phyloP scores from a whole-genome alignment of 1,284 basidiomycete species.

The Ganoderma lingzhi region DNA sequence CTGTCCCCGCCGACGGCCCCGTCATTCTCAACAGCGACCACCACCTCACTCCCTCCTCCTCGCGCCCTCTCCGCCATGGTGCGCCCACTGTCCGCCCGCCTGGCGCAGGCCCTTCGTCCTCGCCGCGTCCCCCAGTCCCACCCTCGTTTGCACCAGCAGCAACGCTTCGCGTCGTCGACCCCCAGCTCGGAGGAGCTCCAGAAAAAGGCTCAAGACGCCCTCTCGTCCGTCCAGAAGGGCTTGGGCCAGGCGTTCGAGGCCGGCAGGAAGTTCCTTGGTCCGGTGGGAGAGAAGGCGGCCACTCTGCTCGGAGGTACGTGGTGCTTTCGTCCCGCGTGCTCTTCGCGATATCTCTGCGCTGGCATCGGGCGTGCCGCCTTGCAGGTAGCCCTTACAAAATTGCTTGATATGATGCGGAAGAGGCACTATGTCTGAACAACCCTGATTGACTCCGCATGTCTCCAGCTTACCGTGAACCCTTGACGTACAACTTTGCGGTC shows the following conservation, averaged over 20 bases:
- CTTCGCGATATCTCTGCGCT: neutral
- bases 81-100: conserved; percentile 38
- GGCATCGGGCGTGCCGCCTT: neutral
- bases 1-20: conserved; percentile 30
- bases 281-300: conserved; percentile 66
- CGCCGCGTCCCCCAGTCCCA: conserved; percentile 36
- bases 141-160: conserved; percentile 30
- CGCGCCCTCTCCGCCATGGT: conserved; percentile 37
- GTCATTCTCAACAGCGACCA: conserved; percentile 36
- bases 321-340: conserved; percentile 12
- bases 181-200: conserved; percentile 52
- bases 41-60: conserved; percentile 30
- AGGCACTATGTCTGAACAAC: neutral
- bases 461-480: conserved; percentile 83
- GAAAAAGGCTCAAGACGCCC: conserved; percentile 74
- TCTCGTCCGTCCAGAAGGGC: conserved; percentile 64
- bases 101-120: conserved; percentile 40
- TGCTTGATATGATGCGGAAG: neutral
- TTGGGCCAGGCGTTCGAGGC: conserved; percentile 60
- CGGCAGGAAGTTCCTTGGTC: conserved; percentile 63
- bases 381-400: neutral
- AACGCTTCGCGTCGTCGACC: conserved; percentile 42
- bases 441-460: neutral
- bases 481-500: conserved; percentile 88
- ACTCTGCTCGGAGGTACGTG: conserved; percentile 72